Evolutionary conservation across 2,329 filamentous ascomycete genomes (phyloP), one percentile per base, ranked within the genome.

Genomic region (Ascochyta lentis): DNA sequence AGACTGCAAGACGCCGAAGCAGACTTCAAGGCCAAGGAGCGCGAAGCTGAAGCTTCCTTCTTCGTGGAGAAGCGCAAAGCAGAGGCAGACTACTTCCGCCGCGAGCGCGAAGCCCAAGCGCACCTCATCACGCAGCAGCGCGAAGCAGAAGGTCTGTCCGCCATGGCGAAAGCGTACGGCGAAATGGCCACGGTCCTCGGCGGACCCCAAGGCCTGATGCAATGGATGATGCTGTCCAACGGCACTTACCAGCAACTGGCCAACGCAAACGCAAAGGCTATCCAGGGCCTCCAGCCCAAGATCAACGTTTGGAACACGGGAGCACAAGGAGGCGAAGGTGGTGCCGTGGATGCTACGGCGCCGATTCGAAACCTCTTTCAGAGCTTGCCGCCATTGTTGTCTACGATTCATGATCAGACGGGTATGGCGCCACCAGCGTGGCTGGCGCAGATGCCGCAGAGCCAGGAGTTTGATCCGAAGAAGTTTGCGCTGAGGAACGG

Each of bases 241-340:
- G 88, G 88, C 65, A 90, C 89, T 0, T 94, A 91, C 74, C 84
- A 90, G 70, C 84, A 88, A 65, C 84, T 96, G 45, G 91, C 91
- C 54, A 83, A 89, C 66, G 90, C 90, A 45, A 96, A 96, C 66
- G 91, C 89, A 42, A 74, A 82, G 29, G 91, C 90, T 29, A 85
- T 96, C 70, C 82, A 85, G 47, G 91, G 91, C 24, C 78, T 96
- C 63, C 85, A 92, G 74, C 92, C 92, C 62, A 96, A 96, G 87
- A 95, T 96, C 78, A 92, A 88, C 59, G 87, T 94, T 24, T 96
- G 91, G 92, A 95, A 91, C 72, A 96, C 91, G 8, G 90, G 90
- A 0, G 74, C 77, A 44, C 78, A 83, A 46, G 70, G 68, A 38
- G 80, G 71, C 15, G 78, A 76, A 10, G 65, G 70, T 12, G 76